A percentile compares a stretch with the other conserved stretches of the same genome.
Evolutionary conservation across 2,329 filamentous ascomycete genomes (phyloP).

Genomic region (Aspergillus jensenii): DNA sequence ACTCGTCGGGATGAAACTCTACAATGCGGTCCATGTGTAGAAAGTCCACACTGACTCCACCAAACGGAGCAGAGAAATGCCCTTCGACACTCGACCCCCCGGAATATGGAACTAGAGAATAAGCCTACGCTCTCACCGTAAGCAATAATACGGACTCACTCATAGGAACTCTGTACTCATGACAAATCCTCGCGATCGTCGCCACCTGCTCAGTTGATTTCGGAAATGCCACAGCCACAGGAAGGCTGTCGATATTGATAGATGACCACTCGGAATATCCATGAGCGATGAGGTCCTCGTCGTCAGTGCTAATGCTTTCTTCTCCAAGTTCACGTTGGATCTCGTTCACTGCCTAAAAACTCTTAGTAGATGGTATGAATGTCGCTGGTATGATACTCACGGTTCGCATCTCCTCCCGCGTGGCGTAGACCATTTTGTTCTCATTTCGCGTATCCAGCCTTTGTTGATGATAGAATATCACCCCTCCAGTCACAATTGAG

Average conservation of each 20-base stretch:
- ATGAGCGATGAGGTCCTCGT: conserved; percentile 63
- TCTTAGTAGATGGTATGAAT: no score
- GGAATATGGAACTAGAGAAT: conserved; percentile 66
- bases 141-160: no score
- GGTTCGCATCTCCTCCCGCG: no score
- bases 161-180: conserved; percentile 77
- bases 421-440: no score
- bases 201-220: conserved; percentile 64
- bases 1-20: conserved; percentile 67
- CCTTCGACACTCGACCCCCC: conserved; percentile 85
- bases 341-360: conserved; percentile 54
- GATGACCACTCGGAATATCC: conserved; percentile 72
- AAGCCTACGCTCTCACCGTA: no score
- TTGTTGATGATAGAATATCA: no score
- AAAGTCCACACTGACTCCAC: conserved; percentile 88
- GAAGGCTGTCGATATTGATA: conserved; percentile 63
- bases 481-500: no score
- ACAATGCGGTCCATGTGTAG: conserved; percentile 81
- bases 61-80: conserved; percentile 83
- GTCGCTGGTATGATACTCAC: no score
- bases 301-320: conserved; percentile 63
- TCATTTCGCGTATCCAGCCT: no score
- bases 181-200: conserved; percentile 67
- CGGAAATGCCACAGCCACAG: conserved; percentile 66
- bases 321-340: conserved; percentile 54